Percentiles rank a stretch among this genome's conserved stretches.
phyloP scores from a whole-genome alignment of 139 green algal genomes.

The Astrephomene gubernaculifera region DNA sequence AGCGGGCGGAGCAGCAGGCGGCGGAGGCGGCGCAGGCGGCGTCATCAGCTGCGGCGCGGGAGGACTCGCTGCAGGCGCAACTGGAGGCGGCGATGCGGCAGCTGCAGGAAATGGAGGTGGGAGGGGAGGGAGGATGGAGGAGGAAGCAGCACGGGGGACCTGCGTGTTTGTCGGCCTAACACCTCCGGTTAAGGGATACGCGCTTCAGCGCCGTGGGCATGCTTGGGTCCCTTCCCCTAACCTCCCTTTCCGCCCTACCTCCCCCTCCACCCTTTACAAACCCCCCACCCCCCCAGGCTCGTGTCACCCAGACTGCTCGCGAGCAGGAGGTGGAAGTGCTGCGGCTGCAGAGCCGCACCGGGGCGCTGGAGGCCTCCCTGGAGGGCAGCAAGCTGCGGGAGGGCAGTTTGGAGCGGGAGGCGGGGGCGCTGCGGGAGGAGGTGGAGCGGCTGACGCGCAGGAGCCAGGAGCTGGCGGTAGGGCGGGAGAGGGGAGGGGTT shows the following conservation, averaged over 20 bases:
- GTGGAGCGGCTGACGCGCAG: neutral
- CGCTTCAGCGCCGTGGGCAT: neutral
- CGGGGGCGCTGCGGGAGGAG: constrained; percentile 9
- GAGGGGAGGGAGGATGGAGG: neutral
- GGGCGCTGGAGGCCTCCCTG: constrained; percentile 33
- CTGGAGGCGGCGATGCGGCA: neutral
- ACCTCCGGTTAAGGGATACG: neutral
- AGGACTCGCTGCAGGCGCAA: constrained; percentile 9
- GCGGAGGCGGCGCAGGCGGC: neutral
- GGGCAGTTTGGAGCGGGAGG: neutral
- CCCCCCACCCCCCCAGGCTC: neutral
- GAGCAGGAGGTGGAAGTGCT: constrained; percentile 38
- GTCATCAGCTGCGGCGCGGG: too few species aligned
- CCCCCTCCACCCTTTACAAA: neutral
- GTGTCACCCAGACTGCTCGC: neutral
- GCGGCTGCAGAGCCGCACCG: constrained; percentile 7
- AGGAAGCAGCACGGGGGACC: neutral
- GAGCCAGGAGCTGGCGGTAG: constrained; percentile 4
- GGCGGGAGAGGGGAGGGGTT: neutral
- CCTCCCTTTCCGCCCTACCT: neutral
- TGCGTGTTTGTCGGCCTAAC: neutral
- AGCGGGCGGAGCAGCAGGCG: constrained; percentile 14
- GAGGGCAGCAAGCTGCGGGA: constrained; percentile 30
- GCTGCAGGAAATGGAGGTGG: constrained; percentile 17
- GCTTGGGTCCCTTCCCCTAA: neutral